phyloP scores from a whole-genome alignment of 106 monocot species.

The Cymbidium sinense region DNA sequence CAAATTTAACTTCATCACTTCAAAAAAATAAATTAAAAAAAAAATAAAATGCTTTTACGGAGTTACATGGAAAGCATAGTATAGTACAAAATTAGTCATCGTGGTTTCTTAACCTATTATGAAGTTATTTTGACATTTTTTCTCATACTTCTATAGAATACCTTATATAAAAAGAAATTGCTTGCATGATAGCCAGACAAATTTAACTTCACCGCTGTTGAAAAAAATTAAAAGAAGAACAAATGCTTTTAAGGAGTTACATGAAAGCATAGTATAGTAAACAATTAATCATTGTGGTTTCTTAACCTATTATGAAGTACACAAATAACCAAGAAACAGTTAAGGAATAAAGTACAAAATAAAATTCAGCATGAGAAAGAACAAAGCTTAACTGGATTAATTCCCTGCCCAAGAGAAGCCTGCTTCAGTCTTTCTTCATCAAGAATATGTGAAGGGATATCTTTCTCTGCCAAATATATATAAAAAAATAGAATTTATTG shows the following conservation, averaged over 20 bases:
- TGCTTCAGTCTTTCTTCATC: constrained; percentile 54
- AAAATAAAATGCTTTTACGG: no score
- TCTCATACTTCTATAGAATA: no score
- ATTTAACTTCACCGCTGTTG: not conserved
- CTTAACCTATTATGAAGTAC: not conserved
- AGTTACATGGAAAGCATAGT: no score
- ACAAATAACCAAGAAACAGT: not conserved
- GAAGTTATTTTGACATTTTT: no score
- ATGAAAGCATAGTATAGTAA: no score
- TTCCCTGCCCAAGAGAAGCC: constrained; percentile 46
- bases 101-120: no score
- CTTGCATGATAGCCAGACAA: not conserved
- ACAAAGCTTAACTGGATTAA: constrained; percentile 37
- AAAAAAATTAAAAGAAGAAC: no score
- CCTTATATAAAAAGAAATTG: no score
- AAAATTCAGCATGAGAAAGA: not conserved
- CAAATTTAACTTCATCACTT: no score
- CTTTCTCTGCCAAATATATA: constrained; percentile 70
- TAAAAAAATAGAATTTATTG: not conserved
- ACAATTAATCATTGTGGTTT: not conserved
- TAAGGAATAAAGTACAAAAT: not conserved
- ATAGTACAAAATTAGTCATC: no score
- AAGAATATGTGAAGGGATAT: constrained; percentile 74
- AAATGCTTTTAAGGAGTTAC: no score
- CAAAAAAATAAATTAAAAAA: no score